These are phyloP conservation scores for Medicago ruthenica DNA, from an alignment of 306 rosid species.

Conservation along the genomic window DNA sequence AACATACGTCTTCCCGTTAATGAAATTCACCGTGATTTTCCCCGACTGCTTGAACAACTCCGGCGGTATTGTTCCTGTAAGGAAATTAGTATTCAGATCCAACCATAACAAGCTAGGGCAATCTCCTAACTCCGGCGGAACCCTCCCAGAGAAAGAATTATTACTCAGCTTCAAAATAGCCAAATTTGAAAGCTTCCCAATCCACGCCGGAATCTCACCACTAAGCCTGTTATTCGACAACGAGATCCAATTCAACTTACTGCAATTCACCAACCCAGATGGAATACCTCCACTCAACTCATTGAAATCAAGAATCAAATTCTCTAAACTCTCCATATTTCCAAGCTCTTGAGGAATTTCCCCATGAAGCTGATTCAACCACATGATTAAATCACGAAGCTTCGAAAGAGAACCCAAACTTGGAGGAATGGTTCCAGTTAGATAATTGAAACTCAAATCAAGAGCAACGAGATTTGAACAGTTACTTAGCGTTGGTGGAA, in stretches of 20 bases:
- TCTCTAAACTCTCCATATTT: constrained; percentile 66
- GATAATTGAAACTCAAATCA: constrained; percentile 86
- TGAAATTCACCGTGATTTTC: constrained; percentile 67
- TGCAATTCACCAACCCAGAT: constrained; percentile 74
- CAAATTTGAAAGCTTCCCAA: constrained; percentile 67
- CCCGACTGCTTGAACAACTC: constrained; percentile 82
- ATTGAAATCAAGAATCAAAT: constrained; percentile 84
- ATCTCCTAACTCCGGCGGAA: constrained; percentile 85
- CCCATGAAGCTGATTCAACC: constrained; percentile 80
- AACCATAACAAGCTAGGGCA: constrained; percentile 91
- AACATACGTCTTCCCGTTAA: constrained; percentile 70
- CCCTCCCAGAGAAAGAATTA: constrained; percentile 69
- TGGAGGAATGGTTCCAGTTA: constrained; percentile 76
- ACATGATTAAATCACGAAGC: constrained; percentile 71
- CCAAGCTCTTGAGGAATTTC: constrained; percentile 76
- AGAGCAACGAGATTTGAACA: constrained; percentile 79
- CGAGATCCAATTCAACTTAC: constrained; percentile 83
- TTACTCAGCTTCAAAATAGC: constrained; percentile 88
- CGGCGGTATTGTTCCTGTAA: constrained; percentile 74
- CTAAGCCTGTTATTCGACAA: constrained; percentile 74
- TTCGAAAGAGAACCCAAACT: constrained; percentile 72
- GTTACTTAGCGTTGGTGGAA: constrained; percentile 76
- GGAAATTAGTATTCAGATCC: constrained; percentile 77
- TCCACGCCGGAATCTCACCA: constrained; percentile 76
- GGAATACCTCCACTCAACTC: constrained; percentile 75